Conservation (phyloP, 805 yeast genomes). For the Starmerella stellata region DNA sequence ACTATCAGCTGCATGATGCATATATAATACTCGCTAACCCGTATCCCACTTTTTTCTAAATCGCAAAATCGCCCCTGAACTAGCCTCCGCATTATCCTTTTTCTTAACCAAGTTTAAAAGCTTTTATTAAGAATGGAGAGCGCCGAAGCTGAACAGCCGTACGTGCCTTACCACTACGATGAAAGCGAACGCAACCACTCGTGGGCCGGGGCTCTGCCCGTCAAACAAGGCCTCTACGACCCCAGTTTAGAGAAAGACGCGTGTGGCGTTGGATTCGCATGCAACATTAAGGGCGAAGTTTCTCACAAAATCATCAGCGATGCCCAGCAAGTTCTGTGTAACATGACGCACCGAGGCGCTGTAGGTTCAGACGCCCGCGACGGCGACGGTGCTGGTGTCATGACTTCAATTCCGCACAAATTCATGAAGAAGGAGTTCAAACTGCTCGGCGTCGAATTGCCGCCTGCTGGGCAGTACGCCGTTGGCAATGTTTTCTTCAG, state of each 20-base stretch:
- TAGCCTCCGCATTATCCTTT: not conserved
- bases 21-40: not conserved
- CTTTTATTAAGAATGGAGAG: not conserved
- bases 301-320: slow-evolving; percentile 89
- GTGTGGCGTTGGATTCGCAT: slow-evolving; percentile 96
- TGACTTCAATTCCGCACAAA: slow-evolving; percentile 79
- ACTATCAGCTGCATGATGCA: not conserved
- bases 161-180: slow-evolving; percentile 40
- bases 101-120: not conserved
- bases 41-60: no score
- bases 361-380: slow-evolving; percentile 89
- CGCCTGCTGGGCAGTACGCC: slow-evolving; percentile 74
- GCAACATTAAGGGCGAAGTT: slow-evolving; percentile 72
- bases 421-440: slow-evolving; percentile 75
- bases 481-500: slow-evolving; percentile 90
- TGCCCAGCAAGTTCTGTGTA: slow-evolving; percentile 67
- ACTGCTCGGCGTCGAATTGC: slow-evolving; percentile 47
- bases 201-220: slow-evolving; percentile 84
- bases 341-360: slow-evolving; percentile 98
- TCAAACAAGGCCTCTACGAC: slow-evolving; percentile 74
- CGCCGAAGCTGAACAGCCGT: slow-evolving; percentile 8
- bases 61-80: no score
- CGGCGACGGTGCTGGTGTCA: slow-evolving; percentile 98
- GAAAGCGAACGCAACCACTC: slow-evolving; percentile 63
- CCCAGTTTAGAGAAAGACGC: slow-evolving; percentile 92